These are phyloP conservation scores for Cordyceps fumosorosea DNA, from an alignment of 2,329 filamentous ascomycete genomes.

Conservation along the genomic window DNA sequence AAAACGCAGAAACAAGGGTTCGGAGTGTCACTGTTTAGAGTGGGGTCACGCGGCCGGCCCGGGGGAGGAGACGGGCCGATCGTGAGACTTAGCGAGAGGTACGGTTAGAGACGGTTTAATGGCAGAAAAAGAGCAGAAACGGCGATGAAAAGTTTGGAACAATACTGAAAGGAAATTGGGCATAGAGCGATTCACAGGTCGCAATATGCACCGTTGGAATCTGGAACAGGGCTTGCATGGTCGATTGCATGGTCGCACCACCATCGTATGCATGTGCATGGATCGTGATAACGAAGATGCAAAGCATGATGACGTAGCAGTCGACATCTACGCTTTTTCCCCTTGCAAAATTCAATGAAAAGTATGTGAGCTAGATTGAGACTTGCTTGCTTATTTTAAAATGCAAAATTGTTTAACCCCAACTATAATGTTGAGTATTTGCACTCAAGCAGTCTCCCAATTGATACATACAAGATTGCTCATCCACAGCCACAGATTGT, in stretches of 20 bases:
- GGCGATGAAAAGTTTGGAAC: too few relatives aligned
- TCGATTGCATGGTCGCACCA: not conserved
- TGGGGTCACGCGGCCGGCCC: conserved; percentile 6
- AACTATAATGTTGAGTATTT: too few relatives aligned
- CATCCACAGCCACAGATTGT: too few relatives aligned
- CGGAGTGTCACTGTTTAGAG: not conserved
- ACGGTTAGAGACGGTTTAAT: too few relatives aligned
- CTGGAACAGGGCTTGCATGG: not conserved
- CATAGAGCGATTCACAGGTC: not conserved
- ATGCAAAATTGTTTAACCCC: too few relatives aligned
- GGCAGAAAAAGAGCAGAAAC: not conserved
- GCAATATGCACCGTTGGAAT: not conserved
- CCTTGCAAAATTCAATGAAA: not conserved
- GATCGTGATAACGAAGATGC: not conserved
- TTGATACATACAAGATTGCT: too few relatives aligned
- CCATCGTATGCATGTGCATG: not conserved
- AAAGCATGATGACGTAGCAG: not conserved
- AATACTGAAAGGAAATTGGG: not conserved
- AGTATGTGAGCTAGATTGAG: too few relatives aligned
- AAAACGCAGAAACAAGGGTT: not conserved
- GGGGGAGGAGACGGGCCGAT: conserved; percentile 10
- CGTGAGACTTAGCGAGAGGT: not conserved
- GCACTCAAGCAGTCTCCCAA: too few relatives aligned
- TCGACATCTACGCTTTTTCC: not conserved
- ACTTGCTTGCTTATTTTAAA: too few relatives aligned